Base-by-base conservation (phyloP, 2,329 filamentous ascomycete species). In the Fusarium sp. region DNA sequence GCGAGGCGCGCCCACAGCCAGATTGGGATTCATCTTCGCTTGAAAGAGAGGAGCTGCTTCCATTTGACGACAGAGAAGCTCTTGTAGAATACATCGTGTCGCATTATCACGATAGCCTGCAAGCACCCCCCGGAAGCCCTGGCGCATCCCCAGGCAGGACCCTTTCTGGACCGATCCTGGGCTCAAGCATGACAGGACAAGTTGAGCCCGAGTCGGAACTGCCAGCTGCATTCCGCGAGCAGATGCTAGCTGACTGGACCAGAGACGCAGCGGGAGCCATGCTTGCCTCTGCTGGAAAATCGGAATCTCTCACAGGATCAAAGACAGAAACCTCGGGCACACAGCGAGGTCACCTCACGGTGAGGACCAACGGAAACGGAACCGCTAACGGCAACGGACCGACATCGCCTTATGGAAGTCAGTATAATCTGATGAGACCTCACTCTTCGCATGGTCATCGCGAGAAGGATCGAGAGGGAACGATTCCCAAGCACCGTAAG, bases 161-260 rank as follows among this genome's bases (percentile, higher is more conserved):
- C 53, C 85, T 90, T 67, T 83, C 85, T 6, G 84, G 90, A 39
- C 89, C 90, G 1, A 84, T 90, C 7, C 78, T 92, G 17, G 84
- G 83, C 46, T 85, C 78, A 52, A 81, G 75, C 63, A 76, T 82
- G 69, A 82, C 73, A 53, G 79, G 80, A 11, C 74, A 78, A 3
- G 61, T 76, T 51, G 76, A 82, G 21, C 73, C 74, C 6, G 81
- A 84, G 35, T 78, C 80, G n/a, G 85, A 90, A 58, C 81, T 97
- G 4, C 91, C 93, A 0, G 77, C 81, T 17, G 84, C 82, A 27
- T 87, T 93, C 70, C 88, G 86, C 67, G 92, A 96, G 64, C 87
- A 92, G 69, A 92, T 97, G 86, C 81, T 93, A 58, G 83, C 87
- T 20, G 87, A 92, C 46, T 97, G 95, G 95, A 91, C 88, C 37